Evolutionary conservation across 75 land plant genomes (phyloP).

Genomic region (Picea sitchensis): DNA sequence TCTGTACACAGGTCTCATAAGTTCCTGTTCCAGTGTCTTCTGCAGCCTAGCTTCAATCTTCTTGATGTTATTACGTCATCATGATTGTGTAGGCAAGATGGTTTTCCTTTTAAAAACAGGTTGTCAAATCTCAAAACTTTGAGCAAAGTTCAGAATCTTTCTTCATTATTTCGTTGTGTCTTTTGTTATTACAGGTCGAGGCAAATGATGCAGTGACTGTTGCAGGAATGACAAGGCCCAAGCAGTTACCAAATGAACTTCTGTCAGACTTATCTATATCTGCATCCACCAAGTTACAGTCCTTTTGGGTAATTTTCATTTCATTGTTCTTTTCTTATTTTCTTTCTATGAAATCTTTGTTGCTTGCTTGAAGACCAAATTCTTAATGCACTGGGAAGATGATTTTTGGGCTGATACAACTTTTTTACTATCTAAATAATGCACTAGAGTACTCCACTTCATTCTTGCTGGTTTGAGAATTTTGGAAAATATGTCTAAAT

Average conservation of each 20-base stretch:
- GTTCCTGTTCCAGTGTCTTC: too few relatives aligned
- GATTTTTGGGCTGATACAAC: too few relatives aligned
- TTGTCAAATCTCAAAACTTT: not conserved
- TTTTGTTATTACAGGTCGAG: constrained; percentile 66
- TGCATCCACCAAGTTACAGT: constrained; percentile 80
- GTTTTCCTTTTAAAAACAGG: not conserved
- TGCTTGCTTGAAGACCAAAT: too few relatives aligned
- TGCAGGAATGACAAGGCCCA: constrained; percentile 84
- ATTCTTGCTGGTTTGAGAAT: not conserved
- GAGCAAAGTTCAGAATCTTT: not conserved
- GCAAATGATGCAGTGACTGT: constrained; percentile 94
- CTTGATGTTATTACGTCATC: not conserved
- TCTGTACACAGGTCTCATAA: not conserved
- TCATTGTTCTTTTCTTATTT: not conserved
- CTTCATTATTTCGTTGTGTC: not conserved
- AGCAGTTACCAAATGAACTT: constrained; percentile 73
- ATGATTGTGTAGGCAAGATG: not conserved
- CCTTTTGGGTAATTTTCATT: constrained; percentile 51
- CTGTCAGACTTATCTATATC: constrained; percentile 78
- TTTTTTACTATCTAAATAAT: too few relatives aligned
- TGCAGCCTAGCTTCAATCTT: not conserved
- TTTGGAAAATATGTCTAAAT: not conserved
- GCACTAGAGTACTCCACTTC: not conserved
- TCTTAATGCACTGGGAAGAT: too few relatives aligned
- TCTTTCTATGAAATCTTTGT: too few relatives aligned